A percentile compares a stretch with the other conserved stretches of the same genome.
Evolutionary conservation across 2,329 filamentous ascomycete species (phyloP).

Genomic region (Aspergillus udagawae): DNA sequence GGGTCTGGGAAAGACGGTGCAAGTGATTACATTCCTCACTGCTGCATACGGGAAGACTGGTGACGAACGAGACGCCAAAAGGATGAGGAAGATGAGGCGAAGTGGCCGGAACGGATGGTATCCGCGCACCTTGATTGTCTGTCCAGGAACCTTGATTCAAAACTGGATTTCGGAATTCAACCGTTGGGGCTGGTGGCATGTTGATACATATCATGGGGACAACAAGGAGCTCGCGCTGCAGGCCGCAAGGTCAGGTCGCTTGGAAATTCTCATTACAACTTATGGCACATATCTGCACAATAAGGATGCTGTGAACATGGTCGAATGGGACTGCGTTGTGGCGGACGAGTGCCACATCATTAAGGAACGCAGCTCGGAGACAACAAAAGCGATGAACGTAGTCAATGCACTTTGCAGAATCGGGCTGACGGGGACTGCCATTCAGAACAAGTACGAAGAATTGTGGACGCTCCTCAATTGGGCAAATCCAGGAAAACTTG

Average conservation of each 20-base stretch:
- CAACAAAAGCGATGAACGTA: constrained; percentile 81
- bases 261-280: constrained; percentile 92
- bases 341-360: constrained; percentile 91
- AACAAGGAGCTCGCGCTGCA: constrained; percentile 66
- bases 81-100: constrained; percentile 80
- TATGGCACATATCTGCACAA: constrained; percentile 83
- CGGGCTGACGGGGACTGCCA: constrained; percentile 89
- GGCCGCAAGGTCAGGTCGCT: constrained; percentile 67
- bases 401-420: constrained; percentile 90
- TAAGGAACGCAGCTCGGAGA: constrained; percentile 73
- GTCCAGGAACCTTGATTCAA: constrained; percentile 78
- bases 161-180: constrained; percentile 88
- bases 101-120: constrained; percentile 65
- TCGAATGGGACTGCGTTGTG: constrained; percentile 90
- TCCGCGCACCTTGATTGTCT: constrained; percentile 77
- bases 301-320: constrained; percentile 71
- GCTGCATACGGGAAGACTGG: constrained; percentile 92
- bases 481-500: constrained; percentile 78
- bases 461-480: constrained; percentile 95
- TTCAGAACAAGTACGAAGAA: constrained; percentile 97
- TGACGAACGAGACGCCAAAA: constrained; percentile 77
- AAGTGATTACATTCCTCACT: constrained; percentile 88
- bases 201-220: constrained; percentile 75
- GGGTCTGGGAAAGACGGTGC: constrained; percentile 95
- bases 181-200: constrained; percentile 94